These are phyloP conservation scores for Didymella pinodella DNA, from an alignment of 2,329 filamentous ascomycete genomes.

Conservation along the genomic window DNA sequence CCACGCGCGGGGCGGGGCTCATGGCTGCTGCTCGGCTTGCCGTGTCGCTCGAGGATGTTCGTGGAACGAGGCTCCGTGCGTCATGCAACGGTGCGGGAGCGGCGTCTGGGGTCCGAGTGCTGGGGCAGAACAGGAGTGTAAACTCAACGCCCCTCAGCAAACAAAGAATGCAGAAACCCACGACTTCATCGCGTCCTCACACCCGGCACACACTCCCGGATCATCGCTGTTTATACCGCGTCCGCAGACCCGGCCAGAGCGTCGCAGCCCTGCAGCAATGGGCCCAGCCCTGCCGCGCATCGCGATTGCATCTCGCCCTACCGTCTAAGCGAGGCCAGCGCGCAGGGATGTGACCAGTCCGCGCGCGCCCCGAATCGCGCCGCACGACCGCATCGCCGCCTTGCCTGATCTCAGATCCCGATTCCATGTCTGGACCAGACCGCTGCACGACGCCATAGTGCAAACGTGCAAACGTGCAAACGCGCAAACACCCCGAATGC, in stretches of 20 bases:
- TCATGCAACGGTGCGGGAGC: neutral
- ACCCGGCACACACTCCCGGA: neutral
- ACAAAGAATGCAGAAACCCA: no score
- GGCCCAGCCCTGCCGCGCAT: neutral
- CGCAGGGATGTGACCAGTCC: no score
- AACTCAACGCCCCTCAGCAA: no score
- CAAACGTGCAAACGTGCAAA: no score
- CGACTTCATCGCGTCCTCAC: neutral
- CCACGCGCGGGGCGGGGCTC: constrained; percentile 51
- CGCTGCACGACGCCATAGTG: no score
- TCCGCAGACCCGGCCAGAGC: neutral
- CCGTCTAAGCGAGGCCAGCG: neutral
- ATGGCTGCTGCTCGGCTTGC: neutral
- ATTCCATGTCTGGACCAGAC: neutral
- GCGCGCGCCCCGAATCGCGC: neutral
- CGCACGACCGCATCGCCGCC: constrained; percentile 1
- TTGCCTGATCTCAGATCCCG: neutral
- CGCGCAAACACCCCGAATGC: no score
- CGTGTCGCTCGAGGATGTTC: no score
- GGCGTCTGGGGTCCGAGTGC: no score
- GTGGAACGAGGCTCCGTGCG: neutral
- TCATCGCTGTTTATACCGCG: neutral
- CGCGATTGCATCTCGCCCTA: neutral
- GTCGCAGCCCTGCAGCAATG: neutral
- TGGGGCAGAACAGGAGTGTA: no score